These are phyloP conservation scores for Aspergillus incahuasiensis DNA, from an alignment of 495 filamentous ascomycete genomes.

Conservation along the genomic window DNA sequence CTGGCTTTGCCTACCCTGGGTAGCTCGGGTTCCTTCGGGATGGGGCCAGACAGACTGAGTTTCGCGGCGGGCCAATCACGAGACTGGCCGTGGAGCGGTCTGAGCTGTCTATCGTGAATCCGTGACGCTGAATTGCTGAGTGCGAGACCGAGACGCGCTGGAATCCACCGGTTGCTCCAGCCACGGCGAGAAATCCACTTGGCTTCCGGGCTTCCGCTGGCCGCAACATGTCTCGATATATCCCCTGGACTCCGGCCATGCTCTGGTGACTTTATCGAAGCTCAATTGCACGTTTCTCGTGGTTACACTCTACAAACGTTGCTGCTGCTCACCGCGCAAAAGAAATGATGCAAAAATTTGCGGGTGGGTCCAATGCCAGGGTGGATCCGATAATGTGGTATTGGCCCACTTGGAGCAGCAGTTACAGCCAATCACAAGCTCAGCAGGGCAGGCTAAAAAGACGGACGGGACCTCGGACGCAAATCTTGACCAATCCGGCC, in stretches of 20 bases:
- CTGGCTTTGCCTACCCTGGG: constrained; percentile 3
- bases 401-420: constrained; percentile 12
- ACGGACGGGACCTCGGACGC: constrained; percentile 20
- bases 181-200: constrained; percentile 12
- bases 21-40: constrained; percentile 26
- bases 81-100: constrained; percentile 14
- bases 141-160: constrained; percentile 6
- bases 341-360: constrained; percentile 14
- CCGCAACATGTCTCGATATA: neutral
- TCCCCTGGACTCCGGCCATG: neutral
- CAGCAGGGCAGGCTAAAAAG: constrained; percentile 8
- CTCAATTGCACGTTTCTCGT: neutral
- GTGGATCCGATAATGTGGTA: constrained; percentile 23
- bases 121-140: constrained; percentile 1
- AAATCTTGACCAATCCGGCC: constrained; percentile 20
- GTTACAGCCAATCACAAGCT: neutral
- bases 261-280: neutral
- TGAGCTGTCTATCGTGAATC: constrained; percentile 11
- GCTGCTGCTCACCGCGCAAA: constrained; percentile 3
- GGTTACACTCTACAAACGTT: neutral
- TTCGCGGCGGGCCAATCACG: constrained; percentile 20
- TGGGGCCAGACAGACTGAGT: constrained; percentile 16
- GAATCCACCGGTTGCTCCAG: constrained; percentile 20
- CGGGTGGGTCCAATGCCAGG: constrained; percentile 14
- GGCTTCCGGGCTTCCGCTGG: constrained; percentile 2